Percentiles rank a stretch among this genome's conserved stretches.
phyloP scores from a whole-genome alignment of 305 asterid genomes.

The Fraxinus sp. region DNA sequence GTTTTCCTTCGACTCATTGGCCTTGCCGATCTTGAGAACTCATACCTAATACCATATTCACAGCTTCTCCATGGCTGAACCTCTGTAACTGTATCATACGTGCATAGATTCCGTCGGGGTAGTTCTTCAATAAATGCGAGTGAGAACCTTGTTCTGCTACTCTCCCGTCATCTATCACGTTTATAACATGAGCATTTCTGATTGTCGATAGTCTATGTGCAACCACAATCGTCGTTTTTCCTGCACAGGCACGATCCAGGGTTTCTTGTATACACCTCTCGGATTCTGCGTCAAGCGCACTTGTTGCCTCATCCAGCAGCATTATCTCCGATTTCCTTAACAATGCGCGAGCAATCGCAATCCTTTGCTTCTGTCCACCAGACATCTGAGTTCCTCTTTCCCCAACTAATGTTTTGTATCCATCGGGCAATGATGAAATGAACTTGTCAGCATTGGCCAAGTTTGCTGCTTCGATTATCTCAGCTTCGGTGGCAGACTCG shows the following conservation, averaged over 20 bases:
- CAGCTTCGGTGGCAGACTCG: conserved; percentile 84
- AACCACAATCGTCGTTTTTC: conserved; percentile 82
- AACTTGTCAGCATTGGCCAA: conserved; percentile 85
- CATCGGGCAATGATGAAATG: conserved; percentile 83
- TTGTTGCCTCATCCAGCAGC: conserved; percentile 92
- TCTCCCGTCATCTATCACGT: conserved; percentile 91
- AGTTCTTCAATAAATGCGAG: conserved; percentile 75
- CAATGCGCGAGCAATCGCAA: conserved; percentile 93
- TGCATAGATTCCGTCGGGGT: conserved; percentile 77
- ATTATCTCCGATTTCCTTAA: conserved; percentile 79
- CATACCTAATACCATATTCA: conserved; percentile 50
- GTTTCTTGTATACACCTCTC: conserved; percentile 90
- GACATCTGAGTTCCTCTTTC: conserved; percentile 88
- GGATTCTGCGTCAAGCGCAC: conserved; percentile 94
- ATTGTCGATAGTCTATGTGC: conserved; percentile 90
- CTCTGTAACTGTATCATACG: conserved; percentile 91
- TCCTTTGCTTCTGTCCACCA: conserved; percentile 95
- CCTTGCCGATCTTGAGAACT: conserved; percentile 41
- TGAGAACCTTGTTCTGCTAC: conserved; percentile 96
- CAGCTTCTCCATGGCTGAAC: conserved; percentile 65
- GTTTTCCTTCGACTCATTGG: conserved; percentile 23
- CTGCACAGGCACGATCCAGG: conserved; percentile 70
- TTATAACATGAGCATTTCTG: conserved; percentile 80
- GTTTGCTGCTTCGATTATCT: conserved; percentile 82
- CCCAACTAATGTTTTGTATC: conserved; percentile 80